Evolutionary conservation across 495 filamentous ascomycete genomes (phyloP).

Genomic region (Penicillium diatomitis): DNA sequence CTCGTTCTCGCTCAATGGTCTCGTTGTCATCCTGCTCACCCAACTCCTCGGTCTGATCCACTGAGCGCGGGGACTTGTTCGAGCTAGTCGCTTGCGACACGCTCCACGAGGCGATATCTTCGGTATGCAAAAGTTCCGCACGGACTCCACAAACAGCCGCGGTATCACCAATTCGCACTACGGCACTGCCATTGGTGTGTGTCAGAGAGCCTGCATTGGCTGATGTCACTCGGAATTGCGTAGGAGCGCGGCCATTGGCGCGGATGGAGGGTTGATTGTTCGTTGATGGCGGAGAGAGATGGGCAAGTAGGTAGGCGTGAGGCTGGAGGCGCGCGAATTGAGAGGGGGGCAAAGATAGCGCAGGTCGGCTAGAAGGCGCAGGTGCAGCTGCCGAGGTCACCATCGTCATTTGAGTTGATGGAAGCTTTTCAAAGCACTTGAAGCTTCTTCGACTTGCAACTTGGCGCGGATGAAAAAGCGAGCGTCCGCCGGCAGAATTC

Average conservation of each 20-base stretch:
- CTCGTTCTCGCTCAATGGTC: constrained; percentile 40
- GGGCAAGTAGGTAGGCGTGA: constrained; percentile 78
- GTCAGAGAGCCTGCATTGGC: constrained; percentile 73
- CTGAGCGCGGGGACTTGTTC: constrained; percentile 26
- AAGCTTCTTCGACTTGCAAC: neutral
- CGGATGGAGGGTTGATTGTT: constrained; percentile 50
- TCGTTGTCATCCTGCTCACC: constrained; percentile 2
- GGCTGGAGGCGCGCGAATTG: constrained; percentile 89
- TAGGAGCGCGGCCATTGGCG: constrained; percentile 66
- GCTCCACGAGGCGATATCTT: constrained; percentile 57
- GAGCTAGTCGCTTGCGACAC: constrained; percentile 18
- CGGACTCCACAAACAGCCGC: constrained; percentile 86
- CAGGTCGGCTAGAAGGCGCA: constrained; percentile 22
- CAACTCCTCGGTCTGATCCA: constrained; percentile 7
- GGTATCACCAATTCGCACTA: constrained; percentile 81
- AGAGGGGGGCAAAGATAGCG: constrained; percentile 63
- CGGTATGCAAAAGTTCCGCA: constrained; percentile 69
- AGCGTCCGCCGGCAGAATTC: constrained; percentile 27
- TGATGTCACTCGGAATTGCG: constrained; percentile 57
- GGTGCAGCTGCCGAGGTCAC: constrained; percentile 17
- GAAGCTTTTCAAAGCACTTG: neutral
- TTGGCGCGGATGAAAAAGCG: constrained; percentile 14
- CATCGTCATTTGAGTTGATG: constrained; percentile 11
- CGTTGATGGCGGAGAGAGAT: constrained; percentile 56
- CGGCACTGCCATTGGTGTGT: constrained; percentile 79